A percentile compares a stretch with the other conserved stretches of the same genome.
Conservation (phyloP, 169 alveolate genomes). For the Cryptosporidium baileyi region DNA sequence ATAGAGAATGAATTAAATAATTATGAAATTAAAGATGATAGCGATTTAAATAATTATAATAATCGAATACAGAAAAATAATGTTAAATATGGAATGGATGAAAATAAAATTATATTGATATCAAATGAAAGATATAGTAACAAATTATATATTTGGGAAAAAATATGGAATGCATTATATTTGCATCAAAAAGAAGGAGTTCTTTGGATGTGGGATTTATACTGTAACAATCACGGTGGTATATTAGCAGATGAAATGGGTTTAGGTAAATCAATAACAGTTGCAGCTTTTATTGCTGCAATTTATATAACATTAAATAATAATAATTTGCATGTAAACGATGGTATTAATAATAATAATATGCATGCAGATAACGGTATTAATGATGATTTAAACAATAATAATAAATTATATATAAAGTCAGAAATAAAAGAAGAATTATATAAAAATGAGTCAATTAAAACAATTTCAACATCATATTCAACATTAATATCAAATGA, state of each 20-base stretch:
- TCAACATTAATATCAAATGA: conserved; percentile 56
- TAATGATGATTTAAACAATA: not conserved
- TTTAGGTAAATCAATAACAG: conserved; percentile 77
- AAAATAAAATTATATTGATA: not conserved
- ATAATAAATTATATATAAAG: conserved; percentile 53
- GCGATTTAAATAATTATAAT: not conserved
- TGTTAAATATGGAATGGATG: not conserved
- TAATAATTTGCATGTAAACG: not conserved
- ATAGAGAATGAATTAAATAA: not conserved
- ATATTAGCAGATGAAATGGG: conserved; percentile 82
- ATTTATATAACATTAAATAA: conserved; percentile 5
- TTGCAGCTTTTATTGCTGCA: conserved; percentile 63
- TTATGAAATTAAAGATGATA: conserved; percentile 23
- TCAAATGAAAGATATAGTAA: not conserved
- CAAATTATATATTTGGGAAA: conserved; percentile 43
- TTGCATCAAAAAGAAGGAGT: conserved; percentile 71
- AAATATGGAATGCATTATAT: conserved; percentile 43
- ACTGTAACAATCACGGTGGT: conserved; percentile 76
- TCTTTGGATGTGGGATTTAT: conserved; percentile 69
- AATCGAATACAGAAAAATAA: not conserved
- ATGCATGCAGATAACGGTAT: not conserved
- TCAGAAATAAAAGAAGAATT: conserved; percentile 57
- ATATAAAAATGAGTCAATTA: conserved; percentile 58
- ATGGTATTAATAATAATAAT: not conserved
- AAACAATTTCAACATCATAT: conserved; percentile 18